A percentile compares a stretch with the other conserved stretches of the same genome.
phyloP scores from a whole-genome alignment of 805 yeast genomes.

The Wickerhamomyces queroliae region DNA sequence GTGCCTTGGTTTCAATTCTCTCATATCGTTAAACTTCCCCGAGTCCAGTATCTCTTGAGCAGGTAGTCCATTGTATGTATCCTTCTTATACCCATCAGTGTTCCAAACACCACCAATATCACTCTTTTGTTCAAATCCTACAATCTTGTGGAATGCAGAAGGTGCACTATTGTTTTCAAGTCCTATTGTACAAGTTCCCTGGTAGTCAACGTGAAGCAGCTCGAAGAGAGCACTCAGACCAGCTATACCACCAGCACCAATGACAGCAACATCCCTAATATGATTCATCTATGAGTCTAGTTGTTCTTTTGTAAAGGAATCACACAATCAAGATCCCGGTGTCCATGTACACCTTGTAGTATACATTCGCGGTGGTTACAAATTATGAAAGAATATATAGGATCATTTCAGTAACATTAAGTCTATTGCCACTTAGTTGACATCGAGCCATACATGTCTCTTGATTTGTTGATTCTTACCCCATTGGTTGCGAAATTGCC shows the following conservation, averaged over 20 bases:
- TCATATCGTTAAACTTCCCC: conserved; percentile 28
- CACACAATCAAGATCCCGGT: too few species aligned
- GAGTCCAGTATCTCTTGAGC: conserved; percentile 28
- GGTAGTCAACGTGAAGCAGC: conserved; percentile 23
- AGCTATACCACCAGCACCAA: conserved; percentile 36
- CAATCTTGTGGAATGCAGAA: conserved; percentile 28
- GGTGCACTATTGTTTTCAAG: conserved; percentile 7
- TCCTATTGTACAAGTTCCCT: conserved; percentile 22
- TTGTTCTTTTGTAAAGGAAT: too few species aligned
- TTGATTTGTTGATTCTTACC: too few species aligned
- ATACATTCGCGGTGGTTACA: too few species aligned
- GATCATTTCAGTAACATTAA: too few species aligned
- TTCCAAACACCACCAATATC: conserved; percentile 43
- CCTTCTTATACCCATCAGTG: conserved; percentile 16
- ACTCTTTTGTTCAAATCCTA: conserved; percentile 38
- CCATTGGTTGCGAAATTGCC: too few species aligned
- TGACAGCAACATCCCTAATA: conserved; percentile 28
- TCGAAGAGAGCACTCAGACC: conserved; percentile 32
- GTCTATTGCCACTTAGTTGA: too few species aligned
- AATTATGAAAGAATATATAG: too few species aligned
- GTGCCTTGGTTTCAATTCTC: conserved; percentile 20
- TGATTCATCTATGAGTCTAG: background rate
- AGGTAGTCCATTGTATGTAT: conserved; percentile 14
- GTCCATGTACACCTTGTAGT: too few species aligned
- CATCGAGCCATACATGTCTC: too few species aligned